Evolutionary conservation across 2,329 filamentous ascomycete genomes (phyloP).

Genomic region (Colletotrichum musicola): DNA sequence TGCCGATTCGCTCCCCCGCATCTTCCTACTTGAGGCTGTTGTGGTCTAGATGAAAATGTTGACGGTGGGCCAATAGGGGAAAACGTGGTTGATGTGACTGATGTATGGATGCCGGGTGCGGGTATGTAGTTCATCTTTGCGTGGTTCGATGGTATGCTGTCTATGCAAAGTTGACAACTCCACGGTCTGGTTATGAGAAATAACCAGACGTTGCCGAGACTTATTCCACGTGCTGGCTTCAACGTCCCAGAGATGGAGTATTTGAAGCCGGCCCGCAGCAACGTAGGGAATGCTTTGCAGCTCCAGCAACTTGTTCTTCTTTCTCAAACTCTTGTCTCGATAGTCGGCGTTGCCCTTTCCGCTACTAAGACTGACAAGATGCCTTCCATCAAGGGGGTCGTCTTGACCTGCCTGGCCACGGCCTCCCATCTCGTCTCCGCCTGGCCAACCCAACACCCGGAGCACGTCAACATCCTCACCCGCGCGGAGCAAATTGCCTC

Average conservation of each 20-base stretch:
- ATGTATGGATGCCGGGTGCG: neutral
- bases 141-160: too few relatives aligned
- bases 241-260: too few relatives aligned
- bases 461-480: conserved; percentile 28
- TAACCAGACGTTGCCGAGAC: too few relatives aligned
- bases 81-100: neutral
- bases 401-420: neutral
- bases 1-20: conserved; percentile 20
- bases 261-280: too few relatives aligned
- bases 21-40: conserved; percentile 26
- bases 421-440: conserved; percentile 10
- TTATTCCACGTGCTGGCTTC: too few relatives aligned
- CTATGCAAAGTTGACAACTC: too few relatives aligned
- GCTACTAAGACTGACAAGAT: conserved; percentile 12
- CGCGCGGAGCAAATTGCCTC: conserved; percentile 30
- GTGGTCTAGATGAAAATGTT: neutral
- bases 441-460: conserved; percentile 30
- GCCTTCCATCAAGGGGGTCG: conserved; percentile 19
- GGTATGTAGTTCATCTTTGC: neutral
- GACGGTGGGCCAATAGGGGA: conserved; percentile 15
- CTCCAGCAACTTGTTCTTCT: neutral
- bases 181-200: too few relatives aligned
- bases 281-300: too few relatives aligned
- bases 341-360: too few relatives aligned
- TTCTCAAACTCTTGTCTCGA: too few relatives aligned